Base-by-base conservation (phyloP, 768 basidiomycete genomes). In the Agrocybe praecox region DNA sequence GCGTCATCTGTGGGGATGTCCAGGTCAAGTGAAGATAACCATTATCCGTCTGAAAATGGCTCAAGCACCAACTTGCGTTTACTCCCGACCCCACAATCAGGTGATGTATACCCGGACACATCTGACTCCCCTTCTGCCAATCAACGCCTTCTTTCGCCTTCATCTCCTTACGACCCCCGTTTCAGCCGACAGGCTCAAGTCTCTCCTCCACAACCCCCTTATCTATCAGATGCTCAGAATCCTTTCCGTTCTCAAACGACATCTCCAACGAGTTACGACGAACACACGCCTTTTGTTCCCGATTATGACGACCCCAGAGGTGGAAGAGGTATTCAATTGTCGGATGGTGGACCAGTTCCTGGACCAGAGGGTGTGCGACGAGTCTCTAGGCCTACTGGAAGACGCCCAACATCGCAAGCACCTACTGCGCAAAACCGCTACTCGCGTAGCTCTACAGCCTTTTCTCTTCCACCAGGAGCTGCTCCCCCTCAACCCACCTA, bases 331-430 rank as follows among this genome's bases (percentile, higher is more conserved):
- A 80, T 97, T 47, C 87, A 87, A 45, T 72, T 98, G 54, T 83
- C 83, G 53, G 96, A 98, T 62, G 75, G 83, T 64, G 96, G 96
- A 14, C 93, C 92, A 36, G 90, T 95, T 2, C 87, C 90, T 40
- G 82, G 83, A 33, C 82, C 86, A 9, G 87, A 90, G 17, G 88
- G 89, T 52, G 94, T 94, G 23, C 82, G 93, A 40, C 75, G 94
- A 55, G 90, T 96, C 23, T 82, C 90, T 46, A 77, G 91, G 64
- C 84, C 81, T 46, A 66, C 76, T 9, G 73, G 73, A 36, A 79
- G 87, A 62, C 76, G 90, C 45, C 80, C 87, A 14, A 76, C 82
- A 23, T 85, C 88, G 29, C 87, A 88, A 64, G 73, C 75, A 21
- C 78, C 80, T n/a, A n/a, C n/a, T 2, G 76, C 78, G 54, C 84